phyloP scores from a whole-genome alignment of 106 monocot species.

The Triglochin maritima region DNA sequence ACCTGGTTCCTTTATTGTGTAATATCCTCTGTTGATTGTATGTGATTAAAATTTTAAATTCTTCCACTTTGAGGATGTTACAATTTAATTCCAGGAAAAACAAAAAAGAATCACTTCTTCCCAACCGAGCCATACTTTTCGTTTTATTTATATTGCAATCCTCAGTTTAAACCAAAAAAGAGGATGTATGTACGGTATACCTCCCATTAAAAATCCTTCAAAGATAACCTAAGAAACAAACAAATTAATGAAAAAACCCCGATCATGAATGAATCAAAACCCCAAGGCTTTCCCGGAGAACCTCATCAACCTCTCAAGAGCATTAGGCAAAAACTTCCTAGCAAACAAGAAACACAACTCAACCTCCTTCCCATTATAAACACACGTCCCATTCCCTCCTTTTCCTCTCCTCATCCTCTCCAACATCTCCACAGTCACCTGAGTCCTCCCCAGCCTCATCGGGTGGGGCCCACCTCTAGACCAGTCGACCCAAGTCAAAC shows the following conservation, averaged over 20 bases:
- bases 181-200: no score
- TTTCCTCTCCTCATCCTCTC: constrained; percentile 37
- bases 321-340: constrained; percentile 64
- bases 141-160: no score
- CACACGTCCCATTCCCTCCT: constrained; percentile 26
- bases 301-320: constrained; percentile 33
- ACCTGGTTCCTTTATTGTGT: no score
- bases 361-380: constrained; percentile 47
- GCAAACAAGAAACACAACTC: constrained; percentile 70
- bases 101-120: no score
- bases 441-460: constrained; percentile 25
- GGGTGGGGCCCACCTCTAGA: constrained; percentile 48
- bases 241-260: no score
- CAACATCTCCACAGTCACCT: constrained; percentile 46
- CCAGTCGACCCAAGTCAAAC: constrained; percentile 89
- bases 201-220: no score
- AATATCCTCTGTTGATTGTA: no score
- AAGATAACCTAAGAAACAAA: background rate
- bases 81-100: no score
- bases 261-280: constrained; percentile 1
- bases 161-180: no score
- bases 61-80: no score
- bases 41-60: no score
- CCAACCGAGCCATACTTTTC: no score
- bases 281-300: constrained; percentile 27